Evolutionary conservation across 768 basidiomycete genomes (phyloP).

Genomic region (Suillus fuscotomentosus): DNA sequence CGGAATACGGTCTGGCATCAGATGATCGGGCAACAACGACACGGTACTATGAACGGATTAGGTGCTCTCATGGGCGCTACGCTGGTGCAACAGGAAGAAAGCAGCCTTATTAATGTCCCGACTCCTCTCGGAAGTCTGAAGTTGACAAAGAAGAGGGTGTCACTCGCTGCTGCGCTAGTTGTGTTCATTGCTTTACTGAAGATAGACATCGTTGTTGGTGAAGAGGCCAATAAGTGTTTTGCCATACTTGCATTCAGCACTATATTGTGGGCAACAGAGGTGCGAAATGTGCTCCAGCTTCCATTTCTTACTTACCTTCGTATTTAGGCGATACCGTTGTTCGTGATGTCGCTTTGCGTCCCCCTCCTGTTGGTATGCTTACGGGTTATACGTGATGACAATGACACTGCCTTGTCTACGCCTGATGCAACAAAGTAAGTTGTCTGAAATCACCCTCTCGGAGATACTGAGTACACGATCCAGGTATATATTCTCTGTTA

Average conservation of each 20-base stretch:
- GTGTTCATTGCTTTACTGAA: constrained; percentile 65
- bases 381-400: constrained; percentile 68
- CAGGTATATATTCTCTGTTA: constrained; percentile 88
- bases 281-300: constrained; percentile 30
- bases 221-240: constrained; percentile 84
- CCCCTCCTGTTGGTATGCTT: constrained; percentile 88
- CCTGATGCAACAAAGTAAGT: constrained; percentile 79
- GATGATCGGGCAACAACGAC: constrained; percentile 84
- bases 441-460: constrained; percentile 4
- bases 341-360: constrained; percentile 91
- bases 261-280: constrained; percentile 96
- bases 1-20: constrained; percentile 97
- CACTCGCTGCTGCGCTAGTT: constrained; percentile 51
- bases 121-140: constrained; percentile 69
- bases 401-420: constrained; percentile 49
- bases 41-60: constrained; percentile 42
- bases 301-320: background rate
- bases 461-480: background rate
- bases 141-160: constrained; percentile 63
- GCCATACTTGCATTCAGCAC: constrained; percentile 90
- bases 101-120: constrained; percentile 39
- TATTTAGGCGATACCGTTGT: constrained; percentile 89
- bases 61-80: constrained; percentile 43
- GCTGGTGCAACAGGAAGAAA: constrained; percentile 42
- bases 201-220: constrained; percentile 53